Conservation (phyloP, 306 rosid genomes). For the Glycine latifolia region DNA sequence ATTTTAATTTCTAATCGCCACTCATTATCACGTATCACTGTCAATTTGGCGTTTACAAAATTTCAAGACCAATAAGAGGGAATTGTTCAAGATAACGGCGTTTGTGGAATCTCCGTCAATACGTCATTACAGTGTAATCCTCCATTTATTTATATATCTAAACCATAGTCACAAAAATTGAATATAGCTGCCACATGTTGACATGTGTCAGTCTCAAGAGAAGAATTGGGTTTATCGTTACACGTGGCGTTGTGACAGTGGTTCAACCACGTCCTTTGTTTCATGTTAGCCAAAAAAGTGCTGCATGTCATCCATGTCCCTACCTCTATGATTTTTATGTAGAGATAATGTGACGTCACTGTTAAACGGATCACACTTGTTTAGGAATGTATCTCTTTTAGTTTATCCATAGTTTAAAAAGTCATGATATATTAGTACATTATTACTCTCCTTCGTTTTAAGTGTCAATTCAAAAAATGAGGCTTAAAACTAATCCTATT, state of each 20-base stretch:
- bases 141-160: not conserved
- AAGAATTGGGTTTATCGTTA: not conserved
- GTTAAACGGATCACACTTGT: not conserved
- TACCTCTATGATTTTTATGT: not conserved
- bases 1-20: slow-evolving; percentile 39
- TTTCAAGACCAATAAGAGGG: not conserved
- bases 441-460: no score
- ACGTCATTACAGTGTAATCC: not conserved
- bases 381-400: not conserved
- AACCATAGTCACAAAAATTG: not conserved
- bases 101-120: slow-evolving; percentile 1
- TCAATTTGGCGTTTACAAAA: not conserved
- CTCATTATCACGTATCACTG: not conserved
- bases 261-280: slow-evolving; percentile 1
- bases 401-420: not conserved
- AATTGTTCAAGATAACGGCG: not conserved
- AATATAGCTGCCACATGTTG: not conserved
- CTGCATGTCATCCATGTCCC: not conserved
- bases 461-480: no score
- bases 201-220: not conserved
- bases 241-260: slow-evolving; percentile 22
- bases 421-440: not conserved
- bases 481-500: no score
- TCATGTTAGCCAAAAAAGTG: not conserved
- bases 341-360: slow-evolving; percentile 2